Evolutionary conservation across 2,329 filamentous ascomycete genomes (phyloP), one percentile per base, ranked within the genome.

Genomic region (Trichoderma aggressivum): DNA sequence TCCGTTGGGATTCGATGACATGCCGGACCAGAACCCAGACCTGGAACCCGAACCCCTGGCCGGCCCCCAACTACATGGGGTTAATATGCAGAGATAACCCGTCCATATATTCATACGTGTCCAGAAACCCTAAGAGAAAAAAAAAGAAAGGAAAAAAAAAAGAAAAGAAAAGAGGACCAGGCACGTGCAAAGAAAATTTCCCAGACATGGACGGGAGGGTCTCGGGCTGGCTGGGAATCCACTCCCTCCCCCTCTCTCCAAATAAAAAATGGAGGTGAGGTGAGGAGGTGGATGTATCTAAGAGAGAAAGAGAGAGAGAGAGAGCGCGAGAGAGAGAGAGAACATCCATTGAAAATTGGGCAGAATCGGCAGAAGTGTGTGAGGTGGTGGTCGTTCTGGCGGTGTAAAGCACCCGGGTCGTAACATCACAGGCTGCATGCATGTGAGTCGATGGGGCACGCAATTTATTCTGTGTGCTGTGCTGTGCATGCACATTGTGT

Each of bases 371-470:
- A 50, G 39, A 55, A n/a, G 18, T n/a, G n/a, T n/a, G n/a, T n/a
- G 61, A 64, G 39, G n/a, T 26, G 62, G 24, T 43, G 16, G 7
- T 16, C 21, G 3, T 68, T 68, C 65, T 60, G 65, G 65, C 65
- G 65, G 65, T 68, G 65, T 47, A 68, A 39, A 47, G 26, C 26
- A 28, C 11, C 34, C 18, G 58, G 39, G 43, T 18, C 64, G 39
- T 21, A 16, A 21, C 14, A 39, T 60, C 62, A 56, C 62, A 56
- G 62, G 65, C 39, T 47, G 55, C 55, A 47, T 68, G 65, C 36
- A 68, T 68, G 65, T 59, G 50, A 34, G 65, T 50, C 26, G 65
- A 50, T 34, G 65, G 65, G 50, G 65, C 65, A 68, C 65, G 53
- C 30, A 68, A 68, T 68, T 60, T 60, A 68, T 32, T 30, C 53